Base-by-base conservation (phyloP, 305 asterid species). In the Ilex paraguariensis region DNA sequence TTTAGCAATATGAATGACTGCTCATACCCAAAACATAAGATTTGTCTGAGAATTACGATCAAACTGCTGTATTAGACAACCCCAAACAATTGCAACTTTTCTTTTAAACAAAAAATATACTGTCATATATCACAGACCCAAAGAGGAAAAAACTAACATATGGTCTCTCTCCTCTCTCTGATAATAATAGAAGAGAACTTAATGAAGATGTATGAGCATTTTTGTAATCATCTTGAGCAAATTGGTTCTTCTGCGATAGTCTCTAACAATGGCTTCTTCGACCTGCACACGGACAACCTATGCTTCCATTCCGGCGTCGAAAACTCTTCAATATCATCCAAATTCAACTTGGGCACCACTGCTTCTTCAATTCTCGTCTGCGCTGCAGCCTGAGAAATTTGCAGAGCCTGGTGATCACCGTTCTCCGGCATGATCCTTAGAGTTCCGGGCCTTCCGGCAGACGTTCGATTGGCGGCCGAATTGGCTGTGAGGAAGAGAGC, bases 261-360 rank as follows among this genome's bases (percentile, higher is more conserved):
- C 66, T 77, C 82, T 56, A 77, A 49, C 74, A 70, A 60, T 33
- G 82, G 82, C 66, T 77, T 77, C 77, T 73, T 77, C 14, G 82
- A 77, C 44, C 82, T 52, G 56, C 76, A 51, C 60, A 74, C 62
- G 0, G 79, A 77, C 49, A 70, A 13, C 56, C 73, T 64, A 0
- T 68, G 64, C 70, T 61, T 62, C 13, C 72, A 68, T 36, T 69
- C 63, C 39, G 72, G 61, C 59, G 59, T 53, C 48, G 70, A 66
- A 33, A 72, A 72, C 16, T 78, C 80, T 63, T 79, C 79, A 51
- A 78, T 62, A 48, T 69, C 73, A 16, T 77, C 77, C 59, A 73
- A 55, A 63, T 73, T 73, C 82, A 77, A 55, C 52, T 67, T 73
- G 2, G 76, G 74, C 3, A 62, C 63, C 54, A 33, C 5, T 15